Evolutionary conservation across 768 basidiomycete species (phyloP).

Genomic region (Boletus fagicola): DNA sequence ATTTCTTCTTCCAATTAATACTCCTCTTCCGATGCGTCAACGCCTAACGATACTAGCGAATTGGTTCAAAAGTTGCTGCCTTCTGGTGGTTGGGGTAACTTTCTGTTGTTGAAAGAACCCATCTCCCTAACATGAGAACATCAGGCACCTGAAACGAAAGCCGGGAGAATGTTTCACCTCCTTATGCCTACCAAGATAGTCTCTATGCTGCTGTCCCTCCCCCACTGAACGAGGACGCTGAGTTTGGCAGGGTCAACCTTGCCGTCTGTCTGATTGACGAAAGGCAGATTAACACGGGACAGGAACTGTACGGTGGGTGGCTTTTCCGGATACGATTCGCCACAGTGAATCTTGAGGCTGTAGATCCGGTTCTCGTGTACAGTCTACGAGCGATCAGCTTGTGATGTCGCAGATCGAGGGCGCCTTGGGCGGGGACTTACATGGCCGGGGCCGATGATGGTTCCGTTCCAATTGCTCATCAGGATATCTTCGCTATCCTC

Average conservation of each 20-base stretch:
- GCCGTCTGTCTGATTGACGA: slow-evolving; percentile 74
- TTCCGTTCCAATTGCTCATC: slow-evolving; percentile 99
- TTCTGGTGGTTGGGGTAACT: slow-evolving; percentile 93
- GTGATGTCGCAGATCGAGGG: slow-evolving; percentile 14
- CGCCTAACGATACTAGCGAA: neutral
- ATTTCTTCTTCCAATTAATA: slow-evolving; percentile 13
- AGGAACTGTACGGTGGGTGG: slow-evolving; percentile 84
- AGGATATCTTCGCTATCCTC: slow-evolving; percentile 94
- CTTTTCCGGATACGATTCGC: slow-evolving; percentile 66
- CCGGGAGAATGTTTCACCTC: slow-evolving; percentile 46
- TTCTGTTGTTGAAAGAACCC: slow-evolving; percentile 87
- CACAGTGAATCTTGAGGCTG: slow-evolving; percentile 88
- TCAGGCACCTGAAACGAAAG: slow-evolving; percentile 7
- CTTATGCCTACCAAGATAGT: slow-evolving; percentile 90
- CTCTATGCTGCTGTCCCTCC: slow-evolving; percentile 75
- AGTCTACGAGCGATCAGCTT: slow-evolving; percentile 52
- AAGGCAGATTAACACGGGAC: slow-evolving; percentile 91
- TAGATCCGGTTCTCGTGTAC: slow-evolving; percentile 99
- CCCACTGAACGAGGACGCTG: slow-evolving; percentile 73
- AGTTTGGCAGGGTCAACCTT: slow-evolving; percentile 75
- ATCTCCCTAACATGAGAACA: slow-evolving; percentile 67
- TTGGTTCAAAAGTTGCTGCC: slow-evolving; percentile 61
- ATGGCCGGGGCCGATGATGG: slow-evolving; percentile 97
- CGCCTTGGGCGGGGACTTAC: slow-evolving; percentile 46
- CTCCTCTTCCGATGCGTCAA: slow-evolving; percentile 9